phyloP scores from a whole-genome alignment of 495 filamentous ascomycete genomes.

The Penicillium pancosmium region DNA sequence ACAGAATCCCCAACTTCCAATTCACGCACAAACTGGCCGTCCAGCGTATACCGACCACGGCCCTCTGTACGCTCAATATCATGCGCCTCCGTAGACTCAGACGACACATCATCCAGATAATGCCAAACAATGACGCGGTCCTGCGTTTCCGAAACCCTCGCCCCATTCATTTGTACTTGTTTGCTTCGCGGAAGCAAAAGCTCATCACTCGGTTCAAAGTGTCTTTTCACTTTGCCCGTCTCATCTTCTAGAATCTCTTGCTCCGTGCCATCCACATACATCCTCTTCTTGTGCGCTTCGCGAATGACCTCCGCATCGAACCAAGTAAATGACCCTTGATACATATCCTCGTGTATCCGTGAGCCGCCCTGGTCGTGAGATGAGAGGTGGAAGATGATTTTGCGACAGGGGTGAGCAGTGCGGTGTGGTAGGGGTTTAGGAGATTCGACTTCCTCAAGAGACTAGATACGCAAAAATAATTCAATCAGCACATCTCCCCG shows the following conservation, averaged over 20 bases:
- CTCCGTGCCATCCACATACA: slow-evolving; percentile 21
- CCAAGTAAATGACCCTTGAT: slow-evolving; percentile 65
- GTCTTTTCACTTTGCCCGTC: slow-evolving; percentile 20
- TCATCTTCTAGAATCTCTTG: slow-evolving; percentile 22
- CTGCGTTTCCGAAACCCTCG: slow-evolving; percentile 32
- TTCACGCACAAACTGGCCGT: slow-evolving; percentile 57
- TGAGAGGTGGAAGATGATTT: slow-evolving; percentile 65
- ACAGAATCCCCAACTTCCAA: slow-evolving; percentile 66
- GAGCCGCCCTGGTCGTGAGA: slow-evolving; percentile 68
- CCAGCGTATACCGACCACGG: slow-evolving; percentile 55
- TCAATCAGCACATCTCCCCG: background rate
- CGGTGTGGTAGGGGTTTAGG: slow-evolving; percentile 41
- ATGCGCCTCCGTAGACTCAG: slow-evolving; percentile 48
- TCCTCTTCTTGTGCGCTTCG: slow-evolving; percentile 27
- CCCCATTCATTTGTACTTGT: slow-evolving; percentile 58
- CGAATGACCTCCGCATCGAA: slow-evolving; percentile 61
- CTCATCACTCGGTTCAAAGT: slow-evolving; percentile 35
- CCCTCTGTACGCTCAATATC: slow-evolving; percentile 43
- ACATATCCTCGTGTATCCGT: slow-evolving; percentile 44
- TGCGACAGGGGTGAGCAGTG: slow-evolving; percentile 44
- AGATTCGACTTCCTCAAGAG: slow-evolving; percentile 16
- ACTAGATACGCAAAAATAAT: slow-evolving; percentile 10
- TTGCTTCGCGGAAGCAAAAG: slow-evolving; percentile 41
- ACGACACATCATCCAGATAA: slow-evolving; percentile 47
- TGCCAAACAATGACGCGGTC: slow-evolving; percentile 61